Conservation (phyloP, 345 rosid species). For the Populus deltoides region DNA sequence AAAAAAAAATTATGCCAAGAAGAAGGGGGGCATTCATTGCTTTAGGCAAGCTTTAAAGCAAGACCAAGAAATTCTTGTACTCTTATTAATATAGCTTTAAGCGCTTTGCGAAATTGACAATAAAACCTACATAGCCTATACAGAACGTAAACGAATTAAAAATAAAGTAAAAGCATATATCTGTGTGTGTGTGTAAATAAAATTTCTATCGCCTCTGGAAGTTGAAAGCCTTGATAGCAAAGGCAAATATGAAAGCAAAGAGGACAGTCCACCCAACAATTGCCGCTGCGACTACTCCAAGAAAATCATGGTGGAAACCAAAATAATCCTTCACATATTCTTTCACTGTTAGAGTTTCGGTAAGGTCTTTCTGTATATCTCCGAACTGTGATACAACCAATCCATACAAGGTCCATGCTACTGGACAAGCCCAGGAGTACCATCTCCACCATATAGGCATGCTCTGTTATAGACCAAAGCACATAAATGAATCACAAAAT, state of each 20-base stretch:
- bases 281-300: conserved; percentile 14
- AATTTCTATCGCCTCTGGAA: conserved; percentile 19
- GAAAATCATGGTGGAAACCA: conserved; percentile 23
- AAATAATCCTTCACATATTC: background rate
- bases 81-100: no score
- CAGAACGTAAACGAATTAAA: background rate
- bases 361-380: background rate
- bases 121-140: background rate
- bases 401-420: conserved; percentile 27
- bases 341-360: background rate
- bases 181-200: no score
- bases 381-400: conserved; percentile 16
- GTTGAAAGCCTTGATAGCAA: conserved; percentile 15
- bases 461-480: conserved; percentile 6
- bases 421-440: conserved; percentile 24
- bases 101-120: no score
- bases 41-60: no score
- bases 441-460: conserved; percentile 33
- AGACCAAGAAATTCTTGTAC: no score
- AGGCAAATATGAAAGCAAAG: conserved; percentile 17
- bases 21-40: no score
- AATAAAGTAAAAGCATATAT: background rate
- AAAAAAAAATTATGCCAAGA: no score
- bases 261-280: background rate
- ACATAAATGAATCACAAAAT: background rate